phyloP scores from a whole-genome alignment of 2,329 filamentous ascomycete genomes.

The Sordariomycetes sp. region DNA sequence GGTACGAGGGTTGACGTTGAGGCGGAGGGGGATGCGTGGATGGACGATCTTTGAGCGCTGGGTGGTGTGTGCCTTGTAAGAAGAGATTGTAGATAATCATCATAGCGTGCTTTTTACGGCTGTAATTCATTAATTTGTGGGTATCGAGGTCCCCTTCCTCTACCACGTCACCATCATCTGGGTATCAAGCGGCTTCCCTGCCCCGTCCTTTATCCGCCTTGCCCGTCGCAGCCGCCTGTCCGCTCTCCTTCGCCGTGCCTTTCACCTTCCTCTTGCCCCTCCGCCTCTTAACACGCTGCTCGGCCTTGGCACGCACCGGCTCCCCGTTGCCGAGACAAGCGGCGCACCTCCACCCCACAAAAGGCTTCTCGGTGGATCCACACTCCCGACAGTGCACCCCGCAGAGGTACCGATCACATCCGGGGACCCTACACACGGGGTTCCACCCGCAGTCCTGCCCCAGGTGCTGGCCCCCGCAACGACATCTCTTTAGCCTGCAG shows the following conservation, averaged over 20 bases:
- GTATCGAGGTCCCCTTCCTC: background rate
- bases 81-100: background rate
- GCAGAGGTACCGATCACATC: slow-evolving; percentile 19
- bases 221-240: background rate
- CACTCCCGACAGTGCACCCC: slow-evolving; percentile 21
- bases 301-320: background rate
- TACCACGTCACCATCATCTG: background rate
- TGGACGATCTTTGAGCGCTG: background rate
- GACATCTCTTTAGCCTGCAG: slow-evolving; percentile 18
- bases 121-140: background rate
- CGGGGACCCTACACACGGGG: slow-evolving; percentile 16
- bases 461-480: slow-evolving; percentile 21
- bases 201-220: background rate
- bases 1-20: slow-evolving; percentile 59
- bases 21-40: slow-evolving; percentile 20
- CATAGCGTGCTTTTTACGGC: too few species aligned
- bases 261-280: background rate
- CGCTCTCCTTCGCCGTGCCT: background rate
- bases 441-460: slow-evolving; percentile 25
- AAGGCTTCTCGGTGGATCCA: slow-evolving; percentile 12
- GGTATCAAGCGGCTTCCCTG: background rate
- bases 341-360: slow-evolving; percentile 12
- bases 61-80: background rate
- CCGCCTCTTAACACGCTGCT: background rate
- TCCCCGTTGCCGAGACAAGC: background rate